Evolutionary conservation across 768 basidiomycete species (phyloP).

Genomic region (Astraeus odoratus): DNA sequence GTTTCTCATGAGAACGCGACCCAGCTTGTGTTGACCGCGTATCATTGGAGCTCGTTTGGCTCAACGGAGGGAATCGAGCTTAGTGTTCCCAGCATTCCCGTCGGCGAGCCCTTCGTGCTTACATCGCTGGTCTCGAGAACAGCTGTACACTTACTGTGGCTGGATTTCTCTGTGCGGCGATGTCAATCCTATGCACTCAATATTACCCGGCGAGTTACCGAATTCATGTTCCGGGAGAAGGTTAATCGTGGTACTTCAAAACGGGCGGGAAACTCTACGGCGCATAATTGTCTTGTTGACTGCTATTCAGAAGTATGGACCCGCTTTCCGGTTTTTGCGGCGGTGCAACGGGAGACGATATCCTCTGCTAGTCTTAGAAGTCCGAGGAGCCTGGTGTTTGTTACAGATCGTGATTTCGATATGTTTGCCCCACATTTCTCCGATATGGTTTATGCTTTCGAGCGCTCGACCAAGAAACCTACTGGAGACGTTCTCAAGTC

Average conservation of each 20-base stretch:
- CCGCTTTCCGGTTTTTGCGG: conserved; percentile 46
- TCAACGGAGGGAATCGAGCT: conserved; percentile 34
- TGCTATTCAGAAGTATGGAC: conserved; percentile 48
- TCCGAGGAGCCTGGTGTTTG: conserved; percentile 31
- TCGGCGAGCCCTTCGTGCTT: conserved; percentile 21
- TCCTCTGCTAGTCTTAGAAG: conserved; percentile 22
- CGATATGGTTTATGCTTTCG: conserved; percentile 36
- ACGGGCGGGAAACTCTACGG: conserved; percentile 12
- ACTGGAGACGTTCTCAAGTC: conserved; percentile 33
- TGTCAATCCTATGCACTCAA: conserved; percentile 38
- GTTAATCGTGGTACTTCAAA: conserved; percentile 14
- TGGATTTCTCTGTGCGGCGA: conserved; percentile 23
- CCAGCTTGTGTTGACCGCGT: conserved; percentile 25
- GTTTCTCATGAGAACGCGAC: conserved; percentile 17
- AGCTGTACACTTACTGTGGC: conserved; percentile 35
- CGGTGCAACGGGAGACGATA: conserved; percentile 35
- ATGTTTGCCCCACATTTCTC: conserved; percentile 34
- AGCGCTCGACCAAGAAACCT: conserved; percentile 42
- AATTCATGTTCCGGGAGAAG: conserved; percentile 45
- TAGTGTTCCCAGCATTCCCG: conserved; percentile 19
- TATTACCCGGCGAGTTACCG: conserved; percentile 45
- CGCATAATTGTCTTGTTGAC: conserved; percentile 42
- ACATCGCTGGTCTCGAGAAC: conserved; percentile 38
- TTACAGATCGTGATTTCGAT: conserved; percentile 27
- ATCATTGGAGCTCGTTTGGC: conserved; percentile 50